A percentile compares a stretch with the other conserved stretches of the same genome.
Evolutionary conservation across 169 alveolate genomes (phyloP).

Genomic region (Cryptosporidium ryanae): DNA sequence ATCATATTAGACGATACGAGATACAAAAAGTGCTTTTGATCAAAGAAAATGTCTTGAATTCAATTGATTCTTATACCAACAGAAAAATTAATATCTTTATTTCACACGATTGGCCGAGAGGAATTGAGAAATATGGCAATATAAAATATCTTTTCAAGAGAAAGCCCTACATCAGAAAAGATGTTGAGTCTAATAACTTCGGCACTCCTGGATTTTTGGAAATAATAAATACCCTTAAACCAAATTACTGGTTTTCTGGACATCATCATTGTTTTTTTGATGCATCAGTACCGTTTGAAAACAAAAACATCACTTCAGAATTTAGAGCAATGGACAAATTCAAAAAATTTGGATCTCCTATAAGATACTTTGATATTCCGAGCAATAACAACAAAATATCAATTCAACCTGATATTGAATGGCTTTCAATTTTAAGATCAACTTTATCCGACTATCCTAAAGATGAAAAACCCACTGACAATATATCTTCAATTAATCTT

Average conservation of each 20-base stretch:
- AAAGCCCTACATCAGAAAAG: slow-evolving; percentile 83
- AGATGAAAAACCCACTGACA: background rate
- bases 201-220: slow-evolving; percentile 78
- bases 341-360: slow-evolving; percentile 18
- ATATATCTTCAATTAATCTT: background rate
- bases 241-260: slow-evolving; percentile 84
- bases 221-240: slow-evolving; percentile 77
- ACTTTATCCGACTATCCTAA: slow-evolving; percentile 22
- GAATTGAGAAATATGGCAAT: slow-evolving; percentile 88
- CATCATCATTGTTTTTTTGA: slow-evolving; percentile 85
- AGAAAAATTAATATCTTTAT: slow-evolving; percentile 88
- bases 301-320: slow-evolving; percentile 19
- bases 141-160: slow-evolving; percentile 80
- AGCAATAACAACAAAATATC: background rate
- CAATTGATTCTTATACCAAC: slow-evolving; percentile 3
- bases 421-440: slow-evolving; percentile 60
- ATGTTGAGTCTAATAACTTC: slow-evolving; percentile 72
- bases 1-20: slow-evolving; percentile 91
- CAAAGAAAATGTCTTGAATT: slow-evolving; percentile 70
- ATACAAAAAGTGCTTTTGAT: slow-evolving; percentile 84
- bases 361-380: slow-evolving; percentile 47
- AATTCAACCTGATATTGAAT: slow-evolving; percentile 52
- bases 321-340: slow-evolving; percentile 72
- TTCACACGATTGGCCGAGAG: slow-evolving; percentile 98
- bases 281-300: slow-evolving; percentile 70